Base-by-base conservation (phyloP, 768 basidiomycete genomes). In the Mycena kentingensis region DNA sequence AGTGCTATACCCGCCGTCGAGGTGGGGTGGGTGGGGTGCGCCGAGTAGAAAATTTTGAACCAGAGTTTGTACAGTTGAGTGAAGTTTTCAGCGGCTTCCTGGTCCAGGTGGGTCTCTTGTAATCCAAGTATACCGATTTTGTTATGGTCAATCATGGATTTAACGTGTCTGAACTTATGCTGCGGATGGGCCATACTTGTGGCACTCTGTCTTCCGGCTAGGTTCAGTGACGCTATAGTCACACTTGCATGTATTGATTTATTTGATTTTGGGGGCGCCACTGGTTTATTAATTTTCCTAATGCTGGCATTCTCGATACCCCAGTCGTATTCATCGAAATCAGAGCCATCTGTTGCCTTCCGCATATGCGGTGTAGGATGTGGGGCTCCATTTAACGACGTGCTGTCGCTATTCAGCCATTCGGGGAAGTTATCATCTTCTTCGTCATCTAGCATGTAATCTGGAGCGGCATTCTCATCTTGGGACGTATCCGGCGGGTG, bases 71-170 rank as follows among this genome's bases (percentile, higher is more conserved):
- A 63, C 0, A 49, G 25, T 8, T 28, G 46, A 19, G 41, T 24
- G 26, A 34, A 52, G 35, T 41, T n/a, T 8, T 18, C 43, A 37
- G 25, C 43, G 26, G 54, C 44, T 32, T 42, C 28, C 16, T 46
- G 15, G 18, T 38, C 47, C 2, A 64, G 36, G 45, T 65, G 64
- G 3, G 63, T 58, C 45, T 67, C 65, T 24, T 64, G 60, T 0
- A 67, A 7, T 1, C 44, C 54, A 11, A 67, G 49, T n/a, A 65
- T 50, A 2, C 49, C 57, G 0, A 67, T 61, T 16, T 56, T 49
- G 1, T 65, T 22, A 2, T 60, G 47, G 12, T 41, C 19, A 16
- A 67, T 44, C 0, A 52, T 36, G 13, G 41, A 31, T n/a, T 58
- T 52, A 5, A 67, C 36, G 4, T 34, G 24, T 16, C 31, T 2